Base-by-base conservation (phyloP, 495 filamentous ascomycete species). In the Aspergillus panamensis region DNA sequence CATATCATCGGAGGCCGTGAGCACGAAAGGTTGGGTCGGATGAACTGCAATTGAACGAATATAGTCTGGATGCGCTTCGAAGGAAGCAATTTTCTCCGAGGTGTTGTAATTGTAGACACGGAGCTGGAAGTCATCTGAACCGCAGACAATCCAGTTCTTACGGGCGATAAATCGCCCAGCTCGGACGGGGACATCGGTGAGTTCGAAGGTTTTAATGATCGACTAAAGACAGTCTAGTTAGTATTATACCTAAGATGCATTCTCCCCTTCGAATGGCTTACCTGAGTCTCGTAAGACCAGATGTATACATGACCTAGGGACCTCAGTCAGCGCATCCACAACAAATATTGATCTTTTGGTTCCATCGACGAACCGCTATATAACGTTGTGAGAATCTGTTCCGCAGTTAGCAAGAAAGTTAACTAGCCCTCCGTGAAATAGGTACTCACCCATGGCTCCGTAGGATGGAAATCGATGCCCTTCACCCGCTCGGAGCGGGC, bases 141-240 rank as follows among this genome's bases (percentile, higher is more conserved):
- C 94, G 74, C 91, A 96, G 43, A 96, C 93, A 65, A 99, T 95
- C 95, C 95, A 97, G 73, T 97, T 97, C 83, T 97, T 97, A 59
- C 94, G 83, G 64, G 95, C 91, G 70, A 98, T 84, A 73, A 98
- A 98, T 59, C 95, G 90, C 65, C 94, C 94, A 43, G 95, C 95
- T 74, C 94, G 87, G 50, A 97, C 94, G 59, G 94, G 94, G 49
- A 99, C 94, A 84, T 99, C 94, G 68, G 93, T 96, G 55, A 99
- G 87, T 79, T 99, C 95, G 77, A 99, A 99, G 14, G 95, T 96
- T 79, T 97, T 97, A 73, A 99, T 90, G 60, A 99, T 92, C 30
- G 91, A 87, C 81, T 87, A 65, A 14, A 53, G 13, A 10, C 6
- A 3, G 29, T 37, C 20, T 45, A 19, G 21, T 66, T 13, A 65